phyloP scores from a whole-genome alignment of 805 yeast genomes.

The Pichia membranifaciens region DNA sequence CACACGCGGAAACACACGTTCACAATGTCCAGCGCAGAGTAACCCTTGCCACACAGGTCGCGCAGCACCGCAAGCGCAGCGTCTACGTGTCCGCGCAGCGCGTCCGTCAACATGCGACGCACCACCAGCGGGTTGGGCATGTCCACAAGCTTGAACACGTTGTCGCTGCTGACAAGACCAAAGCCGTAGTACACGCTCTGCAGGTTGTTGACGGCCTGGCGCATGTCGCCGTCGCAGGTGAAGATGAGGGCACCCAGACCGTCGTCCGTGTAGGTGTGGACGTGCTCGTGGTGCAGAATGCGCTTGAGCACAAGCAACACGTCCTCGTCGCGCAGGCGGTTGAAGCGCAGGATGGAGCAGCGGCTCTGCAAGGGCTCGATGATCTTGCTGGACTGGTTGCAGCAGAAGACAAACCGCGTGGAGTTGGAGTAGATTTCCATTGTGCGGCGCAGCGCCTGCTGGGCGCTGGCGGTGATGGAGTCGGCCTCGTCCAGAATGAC shows the following conservation, averaged over 20 bases:
- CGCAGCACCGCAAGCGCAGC: constrained; percentile 58
- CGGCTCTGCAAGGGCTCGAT: constrained; percentile 95
- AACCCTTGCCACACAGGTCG: constrained; percentile 81
- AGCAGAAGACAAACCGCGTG: constrained; percentile 97
- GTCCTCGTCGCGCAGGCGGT: constrained; percentile 77
- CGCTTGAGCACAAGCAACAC: constrained; percentile 71
- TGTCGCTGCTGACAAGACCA: constrained; percentile 82
- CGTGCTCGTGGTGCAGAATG: constrained; percentile 61
- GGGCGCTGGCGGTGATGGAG: constrained; percentile 96
- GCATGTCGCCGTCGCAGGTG: constrained; percentile 98
- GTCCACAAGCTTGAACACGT: constrained; percentile 92
- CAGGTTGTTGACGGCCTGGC: constrained; percentile 92
- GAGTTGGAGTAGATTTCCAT: constrained; percentile 95
- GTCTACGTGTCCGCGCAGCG: constrained; percentile 40
- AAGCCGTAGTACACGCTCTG: constrained; percentile 95
- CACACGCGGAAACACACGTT: constrained; percentile 86
- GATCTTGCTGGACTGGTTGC: constrained; percentile 90
- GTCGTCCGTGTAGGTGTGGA: constrained; percentile 69
- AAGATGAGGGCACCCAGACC: constrained; percentile 90
- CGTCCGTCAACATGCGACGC: constrained; percentile 53
- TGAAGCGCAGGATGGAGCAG: constrained; percentile 88
- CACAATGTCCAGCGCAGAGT: constrained; percentile 87
- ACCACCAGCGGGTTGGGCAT: constrained; percentile 91
- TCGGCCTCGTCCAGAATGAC: constrained; percentile 94
- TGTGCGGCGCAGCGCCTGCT: constrained; percentile 88